These are phyloP conservation scores for Boletus patriciae DNA, from an alignment of 768 basidiomycete genomes.

Conservation along the genomic window DNA sequence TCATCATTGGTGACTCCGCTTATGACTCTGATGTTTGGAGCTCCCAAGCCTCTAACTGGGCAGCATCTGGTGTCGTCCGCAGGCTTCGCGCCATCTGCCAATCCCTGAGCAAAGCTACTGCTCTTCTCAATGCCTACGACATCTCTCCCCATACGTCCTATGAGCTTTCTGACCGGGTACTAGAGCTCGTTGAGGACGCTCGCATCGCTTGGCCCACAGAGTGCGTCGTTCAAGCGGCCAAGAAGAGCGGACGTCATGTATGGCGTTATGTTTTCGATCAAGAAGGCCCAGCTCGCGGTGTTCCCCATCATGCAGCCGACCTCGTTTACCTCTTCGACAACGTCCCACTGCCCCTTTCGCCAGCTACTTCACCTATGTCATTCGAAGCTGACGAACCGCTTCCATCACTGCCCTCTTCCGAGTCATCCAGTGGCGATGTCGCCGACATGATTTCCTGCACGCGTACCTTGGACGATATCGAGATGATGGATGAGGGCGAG, in stretches of 20 bases:
- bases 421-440: conserved; percentile 25
- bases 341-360: conserved; percentile 52
- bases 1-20: conserved; percentile 74
- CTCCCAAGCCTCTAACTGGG: conserved; percentile 60
- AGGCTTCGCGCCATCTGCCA: conserved; percentile 75
- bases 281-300: conserved; percentile 62
- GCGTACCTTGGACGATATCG: conserved; percentile 28
- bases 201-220: conserved; percentile 79
- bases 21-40: conserved; percentile 68
- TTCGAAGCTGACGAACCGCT: conserved; percentile 36
- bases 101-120: conserved; percentile 59
- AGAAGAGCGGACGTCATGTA: conserved; percentile 56
- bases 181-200: conserved; percentile 76
- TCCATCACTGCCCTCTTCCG: conserved; percentile 31
- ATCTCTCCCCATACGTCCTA: conserved; percentile 62
- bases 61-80: conserved; percentile 56
- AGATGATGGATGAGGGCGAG: conserved; percentile 25
- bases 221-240: conserved; percentile 52
- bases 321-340: conserved; percentile 80
- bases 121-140: conserved; percentile 68
- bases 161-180: conserved; percentile 63
- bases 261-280: conserved; percentile 86
- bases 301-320: conserved; percentile 71
- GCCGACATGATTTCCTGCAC: conserved; percentile 16
- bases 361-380: conserved; percentile 32